phyloP scores from a whole-genome alignment of 352 stramenopile genomes.

The Phytophthora litchii region DNA sequence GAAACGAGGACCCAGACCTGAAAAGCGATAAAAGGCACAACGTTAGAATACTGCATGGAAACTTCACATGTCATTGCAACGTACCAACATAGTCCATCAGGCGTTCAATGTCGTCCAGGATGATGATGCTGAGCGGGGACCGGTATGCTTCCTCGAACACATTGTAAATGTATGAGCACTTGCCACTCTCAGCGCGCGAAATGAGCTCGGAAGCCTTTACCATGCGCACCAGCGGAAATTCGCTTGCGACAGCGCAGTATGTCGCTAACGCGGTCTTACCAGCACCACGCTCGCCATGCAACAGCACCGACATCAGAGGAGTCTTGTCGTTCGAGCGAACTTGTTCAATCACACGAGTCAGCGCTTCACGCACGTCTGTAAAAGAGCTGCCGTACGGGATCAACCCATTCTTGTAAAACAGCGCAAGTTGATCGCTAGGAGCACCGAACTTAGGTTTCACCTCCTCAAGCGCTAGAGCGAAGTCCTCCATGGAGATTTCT shows the following conservation, averaged over 20 bases:
- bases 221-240: conserved; percentile 98
- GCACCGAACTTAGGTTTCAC: conserved; percentile 98
- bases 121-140: conserved; percentile 97
- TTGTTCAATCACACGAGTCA: conserved; percentile 96
- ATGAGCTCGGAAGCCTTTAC: conserved; percentile 98
- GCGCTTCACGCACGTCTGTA: conserved; percentile 90
- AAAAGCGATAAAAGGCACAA: not conserved
- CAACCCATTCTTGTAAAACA: conserved; percentile 97
- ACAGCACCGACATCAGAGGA: conserved; percentile 96
- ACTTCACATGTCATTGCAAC: conserved; percentile 17
- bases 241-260: conserved; percentile 95
- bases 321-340: conserved; percentile 94
- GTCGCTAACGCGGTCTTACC: conserved; percentile 99
- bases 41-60: conserved; percentile 8
- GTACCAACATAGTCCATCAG: conserved; percentile 96
- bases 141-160: conserved; percentile 98
- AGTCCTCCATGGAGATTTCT: conserved; percentile 92
- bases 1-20: conserved; percentile 95
- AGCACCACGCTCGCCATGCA: conserved; percentile 93
- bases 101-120: conserved; percentile 99
- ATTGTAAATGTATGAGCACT: conserved; percentile 95
- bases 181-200: conserved; percentile 93
- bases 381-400: conserved; percentile 96
- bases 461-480: conserved; percentile 94
- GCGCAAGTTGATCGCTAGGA: conserved; percentile 92